Conservation (phyloP, 1,284 basidiomycete species). For the Erythrobasidium hasegawianum region DNA sequence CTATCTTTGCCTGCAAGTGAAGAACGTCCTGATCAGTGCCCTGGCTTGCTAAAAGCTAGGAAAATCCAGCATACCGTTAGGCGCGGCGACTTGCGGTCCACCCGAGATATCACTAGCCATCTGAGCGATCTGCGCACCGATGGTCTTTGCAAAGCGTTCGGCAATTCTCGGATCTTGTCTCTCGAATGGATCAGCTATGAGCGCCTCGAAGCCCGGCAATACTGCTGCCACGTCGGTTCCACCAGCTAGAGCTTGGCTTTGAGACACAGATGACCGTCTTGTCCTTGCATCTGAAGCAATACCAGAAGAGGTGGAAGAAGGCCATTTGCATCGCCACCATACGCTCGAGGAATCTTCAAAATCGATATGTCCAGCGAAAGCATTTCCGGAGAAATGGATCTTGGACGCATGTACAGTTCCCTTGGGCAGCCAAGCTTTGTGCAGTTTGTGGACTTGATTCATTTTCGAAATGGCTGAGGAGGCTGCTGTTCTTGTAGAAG, state of each 20-base stretch:
- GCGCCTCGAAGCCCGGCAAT: background rate
- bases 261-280: background rate
- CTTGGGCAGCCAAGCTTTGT: background rate
- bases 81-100: background rate
- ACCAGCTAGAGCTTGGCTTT: background rate
- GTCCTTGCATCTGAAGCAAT: too few relatives aligned
- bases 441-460: background rate
- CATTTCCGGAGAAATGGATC: background rate
- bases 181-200: conserved; percentile 1
- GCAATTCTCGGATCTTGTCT: background rate
- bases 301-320: background rate
- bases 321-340: background rate
- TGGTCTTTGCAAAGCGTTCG: background rate
- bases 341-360: conserved; percentile 1
- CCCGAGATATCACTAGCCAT: background rate
- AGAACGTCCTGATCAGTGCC: too few relatives aligned
- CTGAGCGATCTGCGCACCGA: background rate
- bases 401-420: background rate
- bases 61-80: background rate
- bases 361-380: background rate
- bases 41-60: too few relatives aligned
- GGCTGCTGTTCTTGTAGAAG: background rate
- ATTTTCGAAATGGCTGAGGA: background rate
- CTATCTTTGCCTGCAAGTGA: background rate
- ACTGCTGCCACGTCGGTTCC: background rate